phyloP scores from a whole-genome alignment of 768 basidiomycete genomes.

The Boletus bicolor region DNA sequence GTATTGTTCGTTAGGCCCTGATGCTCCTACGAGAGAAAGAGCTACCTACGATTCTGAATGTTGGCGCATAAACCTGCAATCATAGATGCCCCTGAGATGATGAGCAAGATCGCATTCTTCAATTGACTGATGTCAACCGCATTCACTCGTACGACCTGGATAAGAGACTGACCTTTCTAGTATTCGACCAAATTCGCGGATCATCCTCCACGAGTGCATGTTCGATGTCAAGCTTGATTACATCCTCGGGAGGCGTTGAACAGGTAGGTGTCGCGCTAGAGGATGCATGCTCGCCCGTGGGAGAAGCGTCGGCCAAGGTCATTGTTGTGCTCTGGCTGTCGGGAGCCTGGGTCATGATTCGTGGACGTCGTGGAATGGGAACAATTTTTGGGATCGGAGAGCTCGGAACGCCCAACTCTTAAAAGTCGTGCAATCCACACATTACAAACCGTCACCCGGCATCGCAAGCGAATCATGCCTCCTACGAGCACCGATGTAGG shows the following conservation, averaged over 20 bases:
- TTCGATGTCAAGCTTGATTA: slow-evolving; percentile 33
- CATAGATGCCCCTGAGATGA: slow-evolving; percentile 29
- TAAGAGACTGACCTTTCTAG: slow-evolving; percentile 47
- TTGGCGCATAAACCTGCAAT: slow-evolving; percentile 28
- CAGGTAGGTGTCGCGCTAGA: neutral
- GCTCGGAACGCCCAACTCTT: slow-evolving; percentile 2
- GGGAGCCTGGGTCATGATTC: slow-evolving; percentile 6
- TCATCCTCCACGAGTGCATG: slow-evolving; percentile 53
- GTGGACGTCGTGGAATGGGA: neutral
- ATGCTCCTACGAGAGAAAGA: neutral
- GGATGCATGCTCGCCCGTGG: too few relatives aligned
- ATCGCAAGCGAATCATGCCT: neutral
- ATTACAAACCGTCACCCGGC: neutral
- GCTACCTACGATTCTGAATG: slow-evolving; percentile 30
- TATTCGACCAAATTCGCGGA: slow-evolving; percentile 56
- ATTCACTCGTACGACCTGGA: neutral
- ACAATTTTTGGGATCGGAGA: neutral
- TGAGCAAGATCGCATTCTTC: slow-evolving; percentile 20
- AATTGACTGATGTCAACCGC: neutral
- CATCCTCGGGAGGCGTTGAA: neutral
- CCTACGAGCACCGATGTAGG: neutral
- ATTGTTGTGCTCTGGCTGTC: neutral
- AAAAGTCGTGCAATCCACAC: neutral
- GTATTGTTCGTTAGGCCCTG: neutral
- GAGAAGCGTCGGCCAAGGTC: neutral